Percentiles rank a stretch among this genome's conserved stretches.
Conservation (phyloP, 1,139 yeast genomes). For the Nakaseomyces uthaithaninus region DNA sequence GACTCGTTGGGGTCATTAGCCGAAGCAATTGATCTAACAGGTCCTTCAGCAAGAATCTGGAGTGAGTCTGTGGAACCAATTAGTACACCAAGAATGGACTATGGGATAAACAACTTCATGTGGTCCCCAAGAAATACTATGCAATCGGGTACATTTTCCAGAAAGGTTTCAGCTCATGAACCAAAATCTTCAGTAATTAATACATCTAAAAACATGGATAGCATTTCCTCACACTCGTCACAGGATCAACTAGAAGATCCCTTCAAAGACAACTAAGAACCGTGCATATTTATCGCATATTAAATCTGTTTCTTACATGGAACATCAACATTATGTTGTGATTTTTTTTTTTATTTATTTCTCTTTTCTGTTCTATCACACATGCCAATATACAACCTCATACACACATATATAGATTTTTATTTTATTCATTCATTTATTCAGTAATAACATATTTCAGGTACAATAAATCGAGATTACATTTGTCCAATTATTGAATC, state of each 20-base stretch:
- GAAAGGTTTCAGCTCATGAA: not conserved
- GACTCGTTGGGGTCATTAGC: not conserved
- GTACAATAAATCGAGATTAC: too few species aligned
- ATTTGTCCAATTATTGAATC: too few species aligned
- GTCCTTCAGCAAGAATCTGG: constrained; percentile 1
- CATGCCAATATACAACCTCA: too few species aligned
- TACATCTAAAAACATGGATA: not conserved
- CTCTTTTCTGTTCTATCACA: too few species aligned
- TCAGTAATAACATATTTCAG: too few species aligned
- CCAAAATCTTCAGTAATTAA: not conserved
- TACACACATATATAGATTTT: too few species aligned
- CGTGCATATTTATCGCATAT: too few species aligned
- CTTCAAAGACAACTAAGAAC: not conserved
- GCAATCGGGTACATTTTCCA: not conserved
- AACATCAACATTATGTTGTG: too few species aligned
- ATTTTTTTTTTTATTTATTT: not conserved
- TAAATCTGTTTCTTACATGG: too few species aligned
- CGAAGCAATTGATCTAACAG: not conserved
- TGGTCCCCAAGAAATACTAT: constrained; percentile 25
- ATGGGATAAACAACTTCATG: constrained; percentile 23
- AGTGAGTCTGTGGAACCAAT: constrained; percentile 8
- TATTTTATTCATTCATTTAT: too few species aligned
- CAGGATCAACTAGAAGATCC: constrained; percentile 1
- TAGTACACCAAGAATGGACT: constrained; percentile 23
- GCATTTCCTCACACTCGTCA: not conserved